Evolutionary conservation across 228 moss, liverwort and hornwort species (phyloP).

Genomic region (Sphagnum fallax): DNA sequence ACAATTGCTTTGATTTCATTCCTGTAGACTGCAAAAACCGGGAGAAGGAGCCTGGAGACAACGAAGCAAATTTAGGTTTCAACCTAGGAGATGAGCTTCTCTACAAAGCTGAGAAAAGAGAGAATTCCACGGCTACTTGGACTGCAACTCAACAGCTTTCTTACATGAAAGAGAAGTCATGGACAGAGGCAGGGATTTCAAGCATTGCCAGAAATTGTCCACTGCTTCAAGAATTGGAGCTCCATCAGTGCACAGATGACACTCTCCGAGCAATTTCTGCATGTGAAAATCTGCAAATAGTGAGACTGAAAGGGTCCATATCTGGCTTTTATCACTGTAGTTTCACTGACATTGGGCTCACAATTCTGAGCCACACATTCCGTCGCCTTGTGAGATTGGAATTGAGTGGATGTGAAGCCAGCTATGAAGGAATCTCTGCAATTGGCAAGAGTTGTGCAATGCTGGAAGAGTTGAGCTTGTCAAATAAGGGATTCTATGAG

Average conservation of each 20-base stretch:
- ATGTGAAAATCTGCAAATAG: constrained; percentile 41
- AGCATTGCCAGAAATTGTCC: constrained; percentile 31
- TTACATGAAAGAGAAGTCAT: constrained; percentile 3
- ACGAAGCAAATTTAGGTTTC: no score
- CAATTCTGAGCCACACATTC: constrained; percentile 41
- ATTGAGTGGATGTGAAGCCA: constrained; percentile 49
- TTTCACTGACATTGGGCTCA: constrained; percentile 52
- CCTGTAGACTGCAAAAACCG: neutral
- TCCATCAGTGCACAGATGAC: constrained; percentile 55
- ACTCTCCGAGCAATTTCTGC: constrained; percentile 32
- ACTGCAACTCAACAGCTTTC: constrained; percentile 6
- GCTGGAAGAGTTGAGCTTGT: constrained; percentile 46
- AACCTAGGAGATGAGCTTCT: neutral
- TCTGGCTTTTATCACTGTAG: constrained; percentile 33
- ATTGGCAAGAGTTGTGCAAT: constrained; percentile 48
- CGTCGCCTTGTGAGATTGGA: constrained; percentile 40
- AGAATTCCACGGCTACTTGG: neutral
- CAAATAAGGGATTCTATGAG: constrained; percentile 43
- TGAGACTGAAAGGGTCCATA: constrained; percentile 33
- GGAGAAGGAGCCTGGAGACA: neutral
- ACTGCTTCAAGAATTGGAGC: constrained; percentile 40
- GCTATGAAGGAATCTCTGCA: constrained; percentile 47
- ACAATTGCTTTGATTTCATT: no score
- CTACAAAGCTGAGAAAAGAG: neutral
- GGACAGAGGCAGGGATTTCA: constrained; percentile 23